Evolutionary conservation across 176 grass and related monocot species (phyloP), one percentile per base, ranked within the genome.

Genomic region (Paspalum notatum): DNA sequence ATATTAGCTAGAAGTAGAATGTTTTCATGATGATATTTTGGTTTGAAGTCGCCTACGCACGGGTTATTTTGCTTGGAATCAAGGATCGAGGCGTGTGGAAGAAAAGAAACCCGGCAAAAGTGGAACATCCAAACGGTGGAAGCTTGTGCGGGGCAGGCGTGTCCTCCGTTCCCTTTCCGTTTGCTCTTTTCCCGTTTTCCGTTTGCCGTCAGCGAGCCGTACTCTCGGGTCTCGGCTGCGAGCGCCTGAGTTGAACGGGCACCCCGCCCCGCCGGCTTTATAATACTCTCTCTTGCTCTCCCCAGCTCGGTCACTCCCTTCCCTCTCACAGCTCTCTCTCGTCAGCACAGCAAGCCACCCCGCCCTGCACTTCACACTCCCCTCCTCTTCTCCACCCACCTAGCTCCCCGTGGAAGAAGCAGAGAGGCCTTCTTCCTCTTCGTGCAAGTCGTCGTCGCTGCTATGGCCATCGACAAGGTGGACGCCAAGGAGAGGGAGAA

Each of bases 381-480:
- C 20, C 24, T 25, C 18, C 24, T 22, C 8, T 45, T 18, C 5
- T 8, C 71, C 32, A 32, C 32, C 32, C 32, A 32, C 32, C 32
- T 32, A 32, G 1, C 32, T 32, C 32, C 32, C 32, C 32, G 32
- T 32, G 32, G 32, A 32, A 32, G 32, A 32, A 32, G 32, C 32
- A 32, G 32, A 32, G 32, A 32, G 32, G 26, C 16, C 37, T 22
- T 13, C 66, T 15, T 6, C 25, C 43, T 22, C 26, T 25, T 60
- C 52, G 60, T 44, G 22, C 42, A 73, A 62, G 32, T 32, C 32
- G 32, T 32, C 32, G 85, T 42, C 20, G 59, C 78, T 43, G 75
- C 56, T 9, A 91, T 93, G 95, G 90, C 80, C 80, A 83, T 83
- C 87, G 90, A 96, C 72, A 95, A 88, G 92, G 90, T 80, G 86